These are phyloP conservation scores for Yarrowia sp. DNA, from an alignment of 805 yeast genomes.

Conservation along the genomic window DNA sequence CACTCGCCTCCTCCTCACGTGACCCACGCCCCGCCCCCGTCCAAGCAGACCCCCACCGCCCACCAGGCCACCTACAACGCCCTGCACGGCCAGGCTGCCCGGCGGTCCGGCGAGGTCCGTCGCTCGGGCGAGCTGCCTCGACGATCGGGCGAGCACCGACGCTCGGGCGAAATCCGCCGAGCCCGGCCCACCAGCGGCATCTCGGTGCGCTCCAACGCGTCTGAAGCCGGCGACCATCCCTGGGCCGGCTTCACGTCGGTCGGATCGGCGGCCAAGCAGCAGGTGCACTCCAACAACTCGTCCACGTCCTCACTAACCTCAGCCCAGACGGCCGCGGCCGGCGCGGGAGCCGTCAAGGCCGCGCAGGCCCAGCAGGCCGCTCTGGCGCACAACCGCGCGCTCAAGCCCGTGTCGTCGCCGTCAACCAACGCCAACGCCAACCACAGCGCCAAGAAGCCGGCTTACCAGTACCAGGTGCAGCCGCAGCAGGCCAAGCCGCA, in stretches of 20 bases:
- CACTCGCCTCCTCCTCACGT: constrained; percentile 10
- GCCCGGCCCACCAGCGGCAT: constrained; percentile 10
- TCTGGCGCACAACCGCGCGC: constrained; percentile 12
- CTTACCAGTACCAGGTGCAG: constrained; percentile 19
- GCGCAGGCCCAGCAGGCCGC: constrained; percentile 24
- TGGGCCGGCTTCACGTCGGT: constrained; percentile 20
- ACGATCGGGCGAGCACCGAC: constrained; percentile 14
- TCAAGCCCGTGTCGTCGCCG: constrained; percentile 17
- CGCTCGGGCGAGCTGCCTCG: constrained; percentile 9
- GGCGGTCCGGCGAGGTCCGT: constrained; percentile 20
- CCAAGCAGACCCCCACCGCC: constrained; percentile 8
- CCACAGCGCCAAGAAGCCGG: constrained; percentile 22
- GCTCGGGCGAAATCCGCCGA: background rate
- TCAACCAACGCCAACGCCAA: constrained; percentile 1
- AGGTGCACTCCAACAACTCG: constrained; percentile 18
- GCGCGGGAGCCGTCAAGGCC: constrained; percentile 8
- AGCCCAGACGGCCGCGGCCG: constrained; percentile 9
- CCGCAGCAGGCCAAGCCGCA: constrained; percentile 14
- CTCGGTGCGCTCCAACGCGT: constrained; percentile 8
- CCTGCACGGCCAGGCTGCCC: constrained; percentile 8
- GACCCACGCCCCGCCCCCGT: background rate
- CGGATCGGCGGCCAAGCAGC: constrained; percentile 15
- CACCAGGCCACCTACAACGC: constrained; percentile 26
- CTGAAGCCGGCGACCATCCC: background rate
- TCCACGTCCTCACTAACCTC: constrained; percentile 22